Evolutionary conservation across 1,284 basidiomycete species (phyloP), one percentile per base, ranked within the genome.

Genomic region (Salmacisia buchloeana): DNA sequence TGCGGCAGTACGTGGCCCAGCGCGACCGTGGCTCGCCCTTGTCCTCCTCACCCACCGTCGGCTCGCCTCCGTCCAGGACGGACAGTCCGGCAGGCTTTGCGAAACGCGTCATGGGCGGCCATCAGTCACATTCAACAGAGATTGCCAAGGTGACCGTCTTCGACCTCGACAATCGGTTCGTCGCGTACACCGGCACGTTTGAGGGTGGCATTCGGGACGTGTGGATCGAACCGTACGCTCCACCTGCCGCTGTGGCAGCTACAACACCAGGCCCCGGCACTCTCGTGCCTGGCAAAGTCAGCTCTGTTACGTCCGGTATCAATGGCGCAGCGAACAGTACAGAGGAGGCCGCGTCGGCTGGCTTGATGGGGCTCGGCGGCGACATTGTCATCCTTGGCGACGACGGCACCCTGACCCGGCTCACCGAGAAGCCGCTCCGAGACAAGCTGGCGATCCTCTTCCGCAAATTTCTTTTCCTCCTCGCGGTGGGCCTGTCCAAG

Each of bases 151-250:
- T 98, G 43, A 89, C 89, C 0, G 85, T 98, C 1, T 90, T 98
- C 69, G 94, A 98, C 77, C 85, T 90, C 29, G 90, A 93, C 79
- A 96, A 94, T 82, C 94, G 94, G 82, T 85, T 94, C 58, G 86
- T 97, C 5, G 89, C 89, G 2, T 93, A 90, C 35, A 68, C 65
- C 29, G 70, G 68, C 21, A 72, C 72, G 12, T 74, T 76, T 43
- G 69, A 68, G 7, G 66, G 69, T 1, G 74, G 73, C 29, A 64
- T 79, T 2, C 64, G 72, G 12, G 63, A 58, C 13, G 65, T 59
- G 1, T 59, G 58, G 58, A 45, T 59, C 58, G 58, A 59, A 29
- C 38, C 58, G 15, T 41, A 35, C 29, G 41, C 58, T 10, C 21
- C 34, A 13, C 58, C 39, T 3, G 31, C 58, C 3, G 56, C 58